Conservation (phyloP, 2,329 filamentous ascomycete species). For the Fusarium stilboides region DNA sequence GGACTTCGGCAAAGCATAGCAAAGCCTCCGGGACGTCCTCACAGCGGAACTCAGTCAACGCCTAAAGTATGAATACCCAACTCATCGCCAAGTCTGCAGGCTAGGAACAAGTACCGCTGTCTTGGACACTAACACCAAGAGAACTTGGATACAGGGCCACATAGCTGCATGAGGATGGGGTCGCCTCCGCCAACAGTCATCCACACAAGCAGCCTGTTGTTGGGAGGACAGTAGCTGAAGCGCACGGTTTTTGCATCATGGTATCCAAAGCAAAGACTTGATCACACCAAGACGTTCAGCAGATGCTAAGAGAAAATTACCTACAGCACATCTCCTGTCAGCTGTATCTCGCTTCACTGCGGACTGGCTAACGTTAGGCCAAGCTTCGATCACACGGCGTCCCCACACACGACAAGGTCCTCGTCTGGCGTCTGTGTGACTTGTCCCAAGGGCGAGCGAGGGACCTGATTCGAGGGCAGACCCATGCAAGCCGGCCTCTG, state of each 20-base stretch:
- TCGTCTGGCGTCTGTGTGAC: conserved; percentile 43
- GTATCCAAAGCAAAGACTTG: not conserved
- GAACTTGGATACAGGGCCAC: conserved; percentile 34
- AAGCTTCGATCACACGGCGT: conserved; percentile 46
- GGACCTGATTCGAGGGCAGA: conserved; percentile 39
- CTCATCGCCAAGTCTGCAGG: conserved; percentile 15
- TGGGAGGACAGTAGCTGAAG: conserved; percentile 18
- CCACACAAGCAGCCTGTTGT: conserved; percentile 20
- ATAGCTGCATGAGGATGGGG: conserved; percentile 38
- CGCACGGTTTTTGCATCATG: conserved; percentile 11
- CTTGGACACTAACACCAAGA: conserved; percentile 35
- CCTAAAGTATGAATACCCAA: conserved; percentile 30
- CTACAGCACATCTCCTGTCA: conserved; percentile 18
- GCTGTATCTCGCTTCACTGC: conserved; percentile 35
- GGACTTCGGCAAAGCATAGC: conserved; percentile 35
- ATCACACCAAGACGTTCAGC: conserved; percentile 1
- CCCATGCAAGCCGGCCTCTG: conserved; percentile 31
- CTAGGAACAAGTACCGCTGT: conserved; percentile 36
- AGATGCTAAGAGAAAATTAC: conserved; percentile 14
- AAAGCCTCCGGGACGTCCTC: conserved; percentile 17
- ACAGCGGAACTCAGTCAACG: conserved; percentile 27
- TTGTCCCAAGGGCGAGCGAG: conserved; percentile 34
- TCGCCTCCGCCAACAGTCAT: conserved; percentile 26
- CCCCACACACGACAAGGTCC: conserved; percentile 38
- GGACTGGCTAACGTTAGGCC: conserved; percentile 18